Base-by-base conservation (phyloP, 176 grass and related monocot species). In the Saccharum spontaneum region DNA sequence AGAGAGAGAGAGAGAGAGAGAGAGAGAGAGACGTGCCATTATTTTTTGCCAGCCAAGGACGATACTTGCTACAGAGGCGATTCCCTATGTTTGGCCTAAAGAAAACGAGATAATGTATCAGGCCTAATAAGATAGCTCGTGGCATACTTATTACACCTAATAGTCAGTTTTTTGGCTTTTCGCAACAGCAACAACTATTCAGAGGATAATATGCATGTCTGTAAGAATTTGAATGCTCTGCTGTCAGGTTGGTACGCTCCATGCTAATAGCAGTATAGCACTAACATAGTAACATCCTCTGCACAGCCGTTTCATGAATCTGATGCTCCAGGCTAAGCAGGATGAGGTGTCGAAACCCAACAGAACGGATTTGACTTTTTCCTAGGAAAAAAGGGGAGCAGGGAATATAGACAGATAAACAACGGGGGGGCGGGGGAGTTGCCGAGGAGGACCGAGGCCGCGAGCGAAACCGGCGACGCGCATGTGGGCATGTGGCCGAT, bases 21-120 rank as follows among this genome's bases (percentile, higher is more conserved):
- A 20, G 33, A 34, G 50, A 55, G 5, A 8, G 79, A 64, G 77
- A 79, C 75, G 81, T 55, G 75, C 36, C 49, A 12, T 78, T 78
- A 16, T 85, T 70, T 82, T 78, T 85, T 12, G 68, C 81, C 67
- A 66, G 7, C 65, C 24, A 78, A 82, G 26, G 73, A 82, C 78
- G 66, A 90, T 67, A 78, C 88, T 86, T 82, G 78, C 66, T 49
- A 45, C 45, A 69, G 79, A 44, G 79, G 84, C 43, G 83, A 90
- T 90, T 86, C 79, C 66, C 43, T 82, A 16, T 77, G 50, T 70
- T 48, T 71, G 66, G 48, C 71, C 13, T 39, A 86, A 82, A 90
- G 52, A 54, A 78, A 90, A 77, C 36, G 59, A 12, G 44, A 24
- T 63, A 16, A 28, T 57, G 4, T 13, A 0, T 67, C 34, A 34